phyloP scores from a whole-genome alignment of 2,329 filamentous ascomycete species.

The Hypoxylon sp. region DNA sequence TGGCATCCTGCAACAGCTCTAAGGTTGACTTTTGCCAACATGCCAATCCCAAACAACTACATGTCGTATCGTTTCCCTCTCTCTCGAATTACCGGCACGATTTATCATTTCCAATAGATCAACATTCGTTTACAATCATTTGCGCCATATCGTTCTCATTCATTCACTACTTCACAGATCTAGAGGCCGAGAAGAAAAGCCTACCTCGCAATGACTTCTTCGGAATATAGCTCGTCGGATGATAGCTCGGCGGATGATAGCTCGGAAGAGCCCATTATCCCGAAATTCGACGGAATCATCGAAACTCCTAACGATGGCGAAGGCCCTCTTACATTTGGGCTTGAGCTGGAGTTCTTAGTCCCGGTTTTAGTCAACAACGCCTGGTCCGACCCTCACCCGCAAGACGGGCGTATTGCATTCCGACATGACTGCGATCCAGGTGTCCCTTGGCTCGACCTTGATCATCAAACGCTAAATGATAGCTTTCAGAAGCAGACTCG shows the following conservation, averaged over 20 bases:
- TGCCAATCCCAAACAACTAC: not conserved
- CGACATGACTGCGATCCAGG: not conserved
- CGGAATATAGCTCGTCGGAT: too few relatives aligned
- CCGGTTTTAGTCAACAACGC: constrained; percentile 1
- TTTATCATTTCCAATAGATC: not conserved
- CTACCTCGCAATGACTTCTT: not conserved
- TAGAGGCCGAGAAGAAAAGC: not conserved
- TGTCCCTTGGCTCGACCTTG: too few relatives aligned
- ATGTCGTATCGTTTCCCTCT: not conserved
- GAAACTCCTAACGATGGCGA: constrained; percentile 36
- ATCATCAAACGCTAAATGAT: not conserved
- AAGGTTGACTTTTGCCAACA: not conserved
- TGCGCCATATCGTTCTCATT: not conserved
- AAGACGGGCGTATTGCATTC: constrained; percentile 1
- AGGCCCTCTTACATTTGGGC: constrained; percentile 42
- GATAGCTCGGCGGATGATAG: not conserved
- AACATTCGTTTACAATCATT: not conserved
- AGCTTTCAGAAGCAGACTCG: constrained; percentile 9
- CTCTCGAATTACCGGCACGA: not conserved
- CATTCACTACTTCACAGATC: not conserved
- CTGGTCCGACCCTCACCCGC: constrained; percentile 31
- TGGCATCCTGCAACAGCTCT: not conserved
- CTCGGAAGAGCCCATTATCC: not conserved
- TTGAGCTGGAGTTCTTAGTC: constrained; percentile 47
- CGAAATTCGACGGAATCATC: constrained; percentile 39